These are phyloP conservation scores for Zychaea mexicana DNA, from an alignment of 371 early-diverging fungal genomes.

Conservation along the genomic window DNA sequence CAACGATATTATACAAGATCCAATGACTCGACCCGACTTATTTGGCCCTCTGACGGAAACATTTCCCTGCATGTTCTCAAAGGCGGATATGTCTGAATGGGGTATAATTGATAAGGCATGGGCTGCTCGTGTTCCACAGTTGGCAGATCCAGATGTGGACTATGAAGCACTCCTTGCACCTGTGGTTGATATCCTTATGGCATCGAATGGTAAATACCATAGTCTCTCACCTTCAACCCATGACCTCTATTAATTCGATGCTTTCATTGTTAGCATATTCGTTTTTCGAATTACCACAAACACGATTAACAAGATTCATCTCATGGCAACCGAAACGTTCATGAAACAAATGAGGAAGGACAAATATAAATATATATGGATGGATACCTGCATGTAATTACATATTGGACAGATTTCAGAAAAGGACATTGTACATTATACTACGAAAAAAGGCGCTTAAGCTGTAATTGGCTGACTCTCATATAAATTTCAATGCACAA, in stretches of 20 bases:
- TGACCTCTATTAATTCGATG: not conserved
- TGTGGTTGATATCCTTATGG: constrained; percentile 41
- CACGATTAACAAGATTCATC: constrained; percentile 44
- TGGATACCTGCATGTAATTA: no score
- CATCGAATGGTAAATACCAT: constrained; percentile 34
- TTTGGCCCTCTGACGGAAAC: constrained; percentile 35
- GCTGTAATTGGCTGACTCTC: no score
- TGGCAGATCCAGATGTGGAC: constrained; percentile 17
- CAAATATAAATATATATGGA: not conserved
- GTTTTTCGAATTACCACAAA: constrained; percentile 48
- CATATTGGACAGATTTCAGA: no score
- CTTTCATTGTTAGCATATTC: constrained; percentile 36
- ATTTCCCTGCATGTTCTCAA: constrained; percentile 44
- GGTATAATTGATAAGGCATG: constrained; percentile 25
- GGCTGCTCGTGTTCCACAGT: constrained; percentile 6
- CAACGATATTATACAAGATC: constrained; percentile 30
- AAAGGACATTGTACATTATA: no score
- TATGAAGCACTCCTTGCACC: constrained; percentile 35
- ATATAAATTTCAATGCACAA: no score
- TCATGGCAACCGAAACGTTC: constrained; percentile 39
- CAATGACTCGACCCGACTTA: constrained; percentile 36
- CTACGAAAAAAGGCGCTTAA: no score
- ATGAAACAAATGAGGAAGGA: constrained; percentile 4
- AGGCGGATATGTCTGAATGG: constrained; percentile 35
- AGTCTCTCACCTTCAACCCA: not conserved